phyloP scores from a whole-genome alignment of 345 rosid genomes.

The Sonneratia caseolaris region DNA sequence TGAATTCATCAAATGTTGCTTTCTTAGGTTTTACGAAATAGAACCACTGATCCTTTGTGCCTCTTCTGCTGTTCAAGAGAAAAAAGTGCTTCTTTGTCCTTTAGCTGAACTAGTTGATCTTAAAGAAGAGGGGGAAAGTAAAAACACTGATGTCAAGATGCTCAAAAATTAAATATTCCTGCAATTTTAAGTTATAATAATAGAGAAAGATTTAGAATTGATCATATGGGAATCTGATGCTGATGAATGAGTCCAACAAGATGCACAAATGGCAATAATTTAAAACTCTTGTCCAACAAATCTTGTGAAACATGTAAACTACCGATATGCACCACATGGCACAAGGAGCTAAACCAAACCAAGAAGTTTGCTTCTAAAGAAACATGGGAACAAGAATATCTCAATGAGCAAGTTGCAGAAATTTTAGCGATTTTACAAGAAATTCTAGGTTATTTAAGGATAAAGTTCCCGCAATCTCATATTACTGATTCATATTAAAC shows the following conservation, averaged over 20 bases:
- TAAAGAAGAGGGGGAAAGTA: neutral
- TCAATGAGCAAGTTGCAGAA: neutral
- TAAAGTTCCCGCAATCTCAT: neutral
- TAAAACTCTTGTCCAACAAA: neutral
- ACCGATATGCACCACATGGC: neutral
- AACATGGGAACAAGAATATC: neutral
- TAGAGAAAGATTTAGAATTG: neutral
- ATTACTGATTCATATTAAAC: neutral
- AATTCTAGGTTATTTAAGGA: neutral
- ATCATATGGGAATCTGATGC: no score
- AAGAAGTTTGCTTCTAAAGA: no score
- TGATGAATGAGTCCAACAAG: neutral
- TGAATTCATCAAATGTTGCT: no score
- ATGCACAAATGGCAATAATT: neutral
- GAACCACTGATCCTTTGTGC: neutral
- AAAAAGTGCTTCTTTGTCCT: neutral
- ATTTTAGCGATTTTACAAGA: neutral
- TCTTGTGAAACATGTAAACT: neutral
- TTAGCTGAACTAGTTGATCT: neutral
- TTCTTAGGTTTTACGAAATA: no score
- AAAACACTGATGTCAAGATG: neutral
- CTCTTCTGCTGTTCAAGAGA: neutral
- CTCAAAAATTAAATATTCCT: neutral
- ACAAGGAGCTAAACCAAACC: neutral
- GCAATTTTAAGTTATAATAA: neutral